Percentiles rank a stretch among this genome's conserved stretches.
phyloP scores from a whole-genome alignment of 2,329 filamentous ascomycete genomes.

The Capronia coronata region DNA sequence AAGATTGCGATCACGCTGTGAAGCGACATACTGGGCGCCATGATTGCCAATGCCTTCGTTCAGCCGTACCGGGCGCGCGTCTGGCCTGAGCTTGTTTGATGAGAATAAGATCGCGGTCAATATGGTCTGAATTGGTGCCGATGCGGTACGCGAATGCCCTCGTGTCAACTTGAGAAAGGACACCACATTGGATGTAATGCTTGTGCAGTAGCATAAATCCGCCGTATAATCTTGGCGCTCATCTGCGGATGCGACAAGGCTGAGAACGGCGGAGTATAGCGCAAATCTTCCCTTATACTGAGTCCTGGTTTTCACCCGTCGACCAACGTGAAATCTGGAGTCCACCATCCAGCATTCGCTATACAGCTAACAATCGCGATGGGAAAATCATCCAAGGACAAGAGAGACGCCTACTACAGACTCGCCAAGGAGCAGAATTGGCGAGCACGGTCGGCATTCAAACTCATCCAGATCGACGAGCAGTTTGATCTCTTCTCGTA shows the following conservation, averaged over 20 bases:
- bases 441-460: conserved; percentile 93
- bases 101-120: background rate
- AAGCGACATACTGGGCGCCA: conserved; percentile 69
- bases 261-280: conserved; percentile 1
- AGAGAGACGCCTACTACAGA: conserved; percentile 94
- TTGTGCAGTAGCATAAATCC: background rate
- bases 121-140: background rate
- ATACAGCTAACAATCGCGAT: conserved; percentile 43
- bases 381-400: conserved; percentile 98
- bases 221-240: background rate
- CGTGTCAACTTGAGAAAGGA: background rate
- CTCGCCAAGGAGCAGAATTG: conserved; percentile 98
- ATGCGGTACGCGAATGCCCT: background rate
- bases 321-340: background rate
- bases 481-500: conserved; percentile 88
- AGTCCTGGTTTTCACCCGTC: background rate
- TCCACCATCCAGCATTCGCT: background rate
- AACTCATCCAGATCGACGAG: conserved; percentile 90
- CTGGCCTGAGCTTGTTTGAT: too few species aligned
- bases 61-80: background rate
- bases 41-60: conserved; percentile 32
- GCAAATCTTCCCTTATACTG: background rate
- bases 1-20: conserved; percentile 72
- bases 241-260: background rate
- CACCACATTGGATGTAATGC: background rate